Conservation (phyloP, 116 monocot species). For the Cymodocea nodosa region DNA sequence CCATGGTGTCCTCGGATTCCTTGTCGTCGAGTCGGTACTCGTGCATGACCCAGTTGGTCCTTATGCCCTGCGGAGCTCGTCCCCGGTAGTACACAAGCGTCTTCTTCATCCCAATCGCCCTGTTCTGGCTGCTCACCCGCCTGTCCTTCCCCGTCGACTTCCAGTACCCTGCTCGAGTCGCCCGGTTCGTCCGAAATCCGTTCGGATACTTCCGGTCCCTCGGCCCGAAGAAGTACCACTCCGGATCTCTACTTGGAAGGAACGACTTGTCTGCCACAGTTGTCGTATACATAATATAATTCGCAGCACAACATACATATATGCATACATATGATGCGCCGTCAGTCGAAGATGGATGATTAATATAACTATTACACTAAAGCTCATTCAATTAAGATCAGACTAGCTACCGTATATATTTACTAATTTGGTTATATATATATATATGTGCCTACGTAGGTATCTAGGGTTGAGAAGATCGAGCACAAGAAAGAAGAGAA, state of each 20-base stretch:
- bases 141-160: conserved; percentile 93
- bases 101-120: conserved; percentile 67
- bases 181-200: conserved; percentile 67
- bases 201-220: conserved; percentile 84
- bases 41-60: conserved; percentile 92
- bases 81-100: conserved; percentile 81
- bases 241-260: conserved; percentile 56
- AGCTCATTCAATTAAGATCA: too few relatives aligned
- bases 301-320: too few relatives aligned
- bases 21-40: conserved; percentile 58
- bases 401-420: too few relatives aligned
- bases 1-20: conserved; percentile 35
- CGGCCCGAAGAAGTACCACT: conserved; percentile 89
- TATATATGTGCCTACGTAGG: too few relatives aligned
- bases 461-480: too few relatives aligned
- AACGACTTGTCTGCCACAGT: conserved; percentile 49
- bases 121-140: conserved; percentile 26
- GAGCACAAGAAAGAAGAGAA: too few relatives aligned
- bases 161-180: conserved; percentile 70
- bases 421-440: too few relatives aligned
- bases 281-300: too few relatives aligned
- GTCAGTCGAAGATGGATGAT: too few relatives aligned
- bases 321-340: too few relatives aligned
- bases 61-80: conserved; percentile 59
- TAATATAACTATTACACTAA: too few relatives aligned